These are phyloP conservation scores for Taxawa tesnikishii DNA, from an alignment of 2,329 filamentous ascomycete species.

Conservation along the genomic window DNA sequence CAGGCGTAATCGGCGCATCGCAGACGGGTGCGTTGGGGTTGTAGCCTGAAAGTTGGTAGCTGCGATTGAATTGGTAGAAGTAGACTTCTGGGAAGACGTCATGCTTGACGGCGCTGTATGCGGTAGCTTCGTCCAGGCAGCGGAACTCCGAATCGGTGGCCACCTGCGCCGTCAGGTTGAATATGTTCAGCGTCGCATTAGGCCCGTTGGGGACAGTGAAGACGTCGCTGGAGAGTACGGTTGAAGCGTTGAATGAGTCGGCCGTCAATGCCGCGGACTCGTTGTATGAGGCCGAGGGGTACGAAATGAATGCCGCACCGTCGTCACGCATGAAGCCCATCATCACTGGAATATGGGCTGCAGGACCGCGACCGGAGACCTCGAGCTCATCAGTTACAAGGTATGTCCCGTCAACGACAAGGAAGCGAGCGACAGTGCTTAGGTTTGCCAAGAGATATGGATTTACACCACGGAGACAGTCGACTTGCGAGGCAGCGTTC, in stretches of 20 bases:
- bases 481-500: constrained; percentile 9
- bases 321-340: constrained; percentile 20
- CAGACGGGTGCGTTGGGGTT: constrained; percentile 14
- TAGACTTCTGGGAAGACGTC: constrained; percentile 14
- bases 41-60: constrained; percentile 17
- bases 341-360: constrained; percentile 10
- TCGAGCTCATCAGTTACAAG: constrained; percentile 14
- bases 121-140: constrained; percentile 19
- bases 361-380: constrained; percentile 11
- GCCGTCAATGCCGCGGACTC: constrained; percentile 11
- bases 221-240: constrained; percentile 5
- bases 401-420: constrained; percentile 21
- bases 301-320: constrained; percentile 17
- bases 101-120: constrained; percentile 13
- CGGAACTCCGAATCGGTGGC: constrained; percentile 20
- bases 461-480: constrained; percentile 9
- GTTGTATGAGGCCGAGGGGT: constrained; percentile 13
- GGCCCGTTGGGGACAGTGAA: constrained; percentile 13
- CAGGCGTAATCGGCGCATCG: not conserved
- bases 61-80: constrained; percentile 20
- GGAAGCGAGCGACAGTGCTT: constrained; percentile 13
- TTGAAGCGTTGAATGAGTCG: constrained; percentile 8
- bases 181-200: constrained; percentile 17
- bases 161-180: constrained; percentile 20
- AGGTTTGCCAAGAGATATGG: constrained; percentile 12